Conservation (phyloP, 2,329 filamentous ascomycete species). For the Dactylellina sp. region DNA sequence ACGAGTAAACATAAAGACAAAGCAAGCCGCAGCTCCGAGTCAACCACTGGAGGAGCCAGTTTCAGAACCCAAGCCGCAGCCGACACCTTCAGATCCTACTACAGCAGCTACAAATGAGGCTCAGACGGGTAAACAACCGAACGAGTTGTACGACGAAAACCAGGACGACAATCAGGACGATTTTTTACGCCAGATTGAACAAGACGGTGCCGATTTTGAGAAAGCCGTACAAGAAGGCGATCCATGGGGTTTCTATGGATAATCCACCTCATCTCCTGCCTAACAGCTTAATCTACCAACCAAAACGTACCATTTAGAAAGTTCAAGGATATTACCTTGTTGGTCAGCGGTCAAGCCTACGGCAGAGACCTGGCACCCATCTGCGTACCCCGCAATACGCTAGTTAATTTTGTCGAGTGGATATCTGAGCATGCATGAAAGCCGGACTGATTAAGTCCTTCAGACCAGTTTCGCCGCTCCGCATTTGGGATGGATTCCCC, state of each 20-base stretch:
- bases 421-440: constrained; percentile 29
- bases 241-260: constrained; percentile 52
- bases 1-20: constrained; percentile 43
- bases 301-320: background rate
- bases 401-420: constrained; percentile 25
- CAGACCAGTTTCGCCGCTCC: constrained; percentile 17
- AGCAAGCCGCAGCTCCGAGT: constrained; percentile 15
- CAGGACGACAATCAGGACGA: constrained; percentile 51
- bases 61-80: constrained; percentile 7
- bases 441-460: constrained; percentile 23
- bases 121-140: constrained; percentile 20
- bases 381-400: constrained; percentile 51
- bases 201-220: constrained; percentile 53
- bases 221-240: constrained; percentile 46
- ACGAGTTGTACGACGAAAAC: constrained; percentile 36
- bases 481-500: constrained; percentile 18
- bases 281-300: background rate
- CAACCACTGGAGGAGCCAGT: constrained; percentile 19
- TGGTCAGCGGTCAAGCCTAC: constrained; percentile 2
- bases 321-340: constrained; percentile 18
- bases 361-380: constrained; percentile 14
- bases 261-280: background rate
- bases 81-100: constrained; percentile 9
- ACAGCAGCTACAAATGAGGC: constrained; percentile 18
- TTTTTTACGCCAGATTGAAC: constrained; percentile 52